Base-by-base conservation (phyloP, 306 rosid species). In the Pachyrhizus erosus region DNA sequence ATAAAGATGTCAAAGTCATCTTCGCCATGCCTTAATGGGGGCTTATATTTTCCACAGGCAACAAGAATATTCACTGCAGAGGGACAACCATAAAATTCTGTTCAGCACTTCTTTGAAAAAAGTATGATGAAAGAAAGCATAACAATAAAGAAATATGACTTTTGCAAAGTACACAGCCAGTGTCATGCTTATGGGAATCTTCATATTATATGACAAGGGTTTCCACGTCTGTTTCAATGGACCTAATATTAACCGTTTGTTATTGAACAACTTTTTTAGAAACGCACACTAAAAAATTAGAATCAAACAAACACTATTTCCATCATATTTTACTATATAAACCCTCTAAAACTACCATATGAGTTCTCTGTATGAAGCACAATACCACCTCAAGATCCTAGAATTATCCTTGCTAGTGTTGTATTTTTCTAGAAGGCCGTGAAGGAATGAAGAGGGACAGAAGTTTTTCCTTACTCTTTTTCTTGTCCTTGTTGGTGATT, bases 381-480 rank as follows among this genome's bases (percentile, higher is more conserved):
- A 58, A 34, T 31, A 54, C 61, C 77, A 84, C 70, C 80, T 69
- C 70, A 84, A 85, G 58, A 72, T 83, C 73, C 67, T 67, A 17
- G 64, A 58, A 23, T 81, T 68, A 48, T 73, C 21, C 26, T 77
- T 48, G 57, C 48, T 51, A 55, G 78, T 61, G 45, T 12, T 55
- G 68, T 5, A 13, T 60, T 7, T 61, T 6, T 45, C 49, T 31
- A 3, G 3, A 27, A 9, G 48, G n/a, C 31, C 5, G 42, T 52
- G 39, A 87, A 71, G 49, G 5, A 81, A 91, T 88, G 91, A 88
- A 82, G 85, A 84, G 73, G 83, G 84, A 67, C 76, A 85, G 11
- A 74, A 79, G 26, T 45, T 83, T 58, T 77, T 84, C 86, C 20
- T 62, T 60, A 54, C 84, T 88, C 49, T 17, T 86, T 79, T 57